Evolutionary conservation across 2,329 filamentous ascomycete genomes (phyloP), one percentile per base, ranked within the genome.

Genomic region (Chaetomiaceae sp.): DNA sequence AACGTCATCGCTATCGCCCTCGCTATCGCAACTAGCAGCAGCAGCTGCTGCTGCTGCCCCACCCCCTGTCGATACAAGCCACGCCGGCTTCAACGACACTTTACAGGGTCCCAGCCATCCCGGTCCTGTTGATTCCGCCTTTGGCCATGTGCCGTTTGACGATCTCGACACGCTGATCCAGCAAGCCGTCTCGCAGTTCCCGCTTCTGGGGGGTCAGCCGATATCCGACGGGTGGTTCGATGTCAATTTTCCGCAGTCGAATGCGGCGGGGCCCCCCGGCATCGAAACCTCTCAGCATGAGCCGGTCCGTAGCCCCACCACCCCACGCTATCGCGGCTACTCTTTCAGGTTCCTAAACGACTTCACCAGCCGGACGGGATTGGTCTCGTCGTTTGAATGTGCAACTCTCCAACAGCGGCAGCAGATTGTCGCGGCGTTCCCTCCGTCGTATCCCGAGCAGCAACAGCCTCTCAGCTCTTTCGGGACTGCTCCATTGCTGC

Each of bases 301-400:
- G 10, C 18, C 41, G 11, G 34, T 36, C 14, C 40, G 48, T 14
- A 42, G 27, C 16, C 18, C 51, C 3, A 20, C 23, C 16, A 16
- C 25, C n/a, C 50, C 56, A 10, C 51, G 57, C n/a, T 56, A 56
- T 30, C 55, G 53, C 14, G 55, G 55, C 7, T 55, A 58, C 33
- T 60, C 48, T 11, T 65, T 62, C 57, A 54, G 58, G 4, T 71
- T 71, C 40, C 59, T 71, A 1, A 62, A 64, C 37, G 63, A 66
- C 36, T 70, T 71, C 48, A 71, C 69, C 13, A 69, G 67, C 50
- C 61, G 66, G 21, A 68, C 66, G 0, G 69, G 69, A 1, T 57
- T 71, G 8, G 61, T 69, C 1, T 55, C 58, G 11, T 70, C 67
- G 11, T 72, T 71, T 54, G 69, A 70, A 27, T 71, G 69, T 27